Conservation (phyloP, 805 yeast species). For the Nakazawaea wyomingensis region DNA sequence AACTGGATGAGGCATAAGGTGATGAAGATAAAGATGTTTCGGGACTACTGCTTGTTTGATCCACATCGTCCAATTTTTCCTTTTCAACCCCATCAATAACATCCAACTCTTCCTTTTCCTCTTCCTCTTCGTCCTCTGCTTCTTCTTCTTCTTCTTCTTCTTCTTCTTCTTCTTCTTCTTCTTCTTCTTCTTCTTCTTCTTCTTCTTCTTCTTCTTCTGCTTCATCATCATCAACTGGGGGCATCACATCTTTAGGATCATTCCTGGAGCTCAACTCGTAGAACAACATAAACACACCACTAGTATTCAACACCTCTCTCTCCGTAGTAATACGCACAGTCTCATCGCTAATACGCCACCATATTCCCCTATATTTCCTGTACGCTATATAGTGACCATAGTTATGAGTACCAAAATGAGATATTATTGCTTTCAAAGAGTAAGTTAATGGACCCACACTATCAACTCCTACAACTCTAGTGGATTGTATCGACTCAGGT, state of each 20-base stretch:
- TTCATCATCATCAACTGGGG: slow-evolving; percentile 31
- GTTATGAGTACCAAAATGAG: slow-evolving; percentile 93
- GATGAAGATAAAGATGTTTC: too few species aligned
- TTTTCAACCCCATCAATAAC: too few species aligned
- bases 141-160: background rate
- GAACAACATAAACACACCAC: slow-evolving; percentile 90
- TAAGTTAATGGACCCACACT: slow-evolving; percentile 48
- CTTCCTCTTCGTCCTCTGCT: background rate
- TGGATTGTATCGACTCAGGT: slow-evolving; percentile 13
- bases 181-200: background rate
- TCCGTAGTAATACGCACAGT: slow-evolving; percentile 76
- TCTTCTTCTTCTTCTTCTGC: slow-evolving; percentile 15
- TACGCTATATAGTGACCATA: slow-evolving; percentile 96
- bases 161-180: background rate
- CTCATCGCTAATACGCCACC: slow-evolving; percentile 97
- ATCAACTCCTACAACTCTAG: slow-evolving; percentile 10
- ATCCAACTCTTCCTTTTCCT: background rate
- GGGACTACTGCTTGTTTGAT: too few species aligned
- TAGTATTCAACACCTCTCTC: slow-evolving; percentile 71
- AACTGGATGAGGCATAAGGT: too few species aligned
- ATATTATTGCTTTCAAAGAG: slow-evolving; percentile 75
- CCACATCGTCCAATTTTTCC: too few species aligned
- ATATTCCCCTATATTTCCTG: slow-evolving; percentile 71
- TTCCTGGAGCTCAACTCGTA: slow-evolving; percentile 53
- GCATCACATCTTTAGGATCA: slow-evolving; percentile 48